Percentiles rank a stretch among this genome's conserved stretches.
Conservation (phyloP, 495 filamentous ascomycete species). For the Penicillium taxi region DNA sequence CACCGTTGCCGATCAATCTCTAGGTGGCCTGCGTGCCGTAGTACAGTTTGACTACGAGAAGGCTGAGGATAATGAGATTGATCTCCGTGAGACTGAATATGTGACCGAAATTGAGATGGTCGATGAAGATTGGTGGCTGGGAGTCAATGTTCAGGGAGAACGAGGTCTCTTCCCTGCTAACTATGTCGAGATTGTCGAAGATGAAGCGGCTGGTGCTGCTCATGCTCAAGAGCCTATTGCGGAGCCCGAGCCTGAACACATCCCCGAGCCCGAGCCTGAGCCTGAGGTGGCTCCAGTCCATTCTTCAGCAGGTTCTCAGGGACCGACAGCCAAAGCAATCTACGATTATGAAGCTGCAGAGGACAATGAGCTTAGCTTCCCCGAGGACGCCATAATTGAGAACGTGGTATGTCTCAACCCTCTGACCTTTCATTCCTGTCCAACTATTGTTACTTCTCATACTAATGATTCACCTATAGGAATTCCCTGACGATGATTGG, state of each 20-base stretch:
- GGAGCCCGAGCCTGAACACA: slow-evolving; percentile 10
- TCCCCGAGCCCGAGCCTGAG: slow-evolving; percentile 11
- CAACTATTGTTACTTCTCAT: neutral
- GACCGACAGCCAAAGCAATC: slow-evolving; percentile 67
- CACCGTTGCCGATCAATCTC: slow-evolving; percentile 27
- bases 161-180: slow-evolving; percentile 90
- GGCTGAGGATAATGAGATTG: slow-evolving; percentile 92
- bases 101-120: slow-evolving; percentile 98
- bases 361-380: slow-evolving; percentile 93
- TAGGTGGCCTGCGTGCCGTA: slow-evolving; percentile 57
- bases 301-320: slow-evolving; percentile 25
- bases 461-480: slow-evolving; percentile 40
- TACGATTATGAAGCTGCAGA: slow-evolving; percentile 98
- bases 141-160: slow-evolving; percentile 71
- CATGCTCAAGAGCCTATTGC: slow-evolving; percentile 10
- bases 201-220: slow-evolving; percentile 31
- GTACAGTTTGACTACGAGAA: slow-evolving; percentile 96
- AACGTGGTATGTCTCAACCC: slow-evolving; percentile 57
- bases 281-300: slow-evolving; percentile 3
- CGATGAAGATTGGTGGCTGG: slow-evolving; percentile 96
- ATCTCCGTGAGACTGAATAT: slow-evolving; percentile 80
- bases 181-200: slow-evolving; percentile 81
- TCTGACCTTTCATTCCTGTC: neutral
- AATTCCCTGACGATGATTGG: slow-evolving; percentile 99
- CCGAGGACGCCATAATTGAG: slow-evolving; percentile 71